Base-by-base conservation (phyloP, 306 rosid species). In the Sechiopsis laciniata region DNA sequence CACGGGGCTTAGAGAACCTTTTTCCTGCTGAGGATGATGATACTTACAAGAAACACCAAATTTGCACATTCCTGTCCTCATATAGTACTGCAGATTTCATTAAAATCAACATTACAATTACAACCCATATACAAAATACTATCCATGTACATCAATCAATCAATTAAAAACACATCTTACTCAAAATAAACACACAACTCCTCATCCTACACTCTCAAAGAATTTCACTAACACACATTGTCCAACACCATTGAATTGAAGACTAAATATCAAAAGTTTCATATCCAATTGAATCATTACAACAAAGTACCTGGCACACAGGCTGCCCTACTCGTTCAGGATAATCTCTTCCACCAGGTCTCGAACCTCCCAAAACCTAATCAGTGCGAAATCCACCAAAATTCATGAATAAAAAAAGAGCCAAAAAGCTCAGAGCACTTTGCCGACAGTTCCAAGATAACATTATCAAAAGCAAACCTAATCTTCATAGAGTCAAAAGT, bases 271-370 rank as follows among this genome's bases (percentile, higher is more conserved):
- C 45, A 50, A 69, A 73, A 77, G 48, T 22, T 58, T 77, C 55
- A 56, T 72, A 24, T 56, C 29, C 78, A 78, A 58, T 52, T 69
- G 76, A 73, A 60, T 64, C 82, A 79, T 37, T 79, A 76, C 16
- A 83, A 62, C n/a, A 69, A 53, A 72, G 69, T 84, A 95, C 99
- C 99, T 91, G 97, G 87, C 99, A 95, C 35, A 87, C 83, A 22
- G 91, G 96, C 82, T 95, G 99, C 69, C 95, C 97, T n/a, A 64
- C 54, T 83, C 99, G 87, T 80, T 91, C 97, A 0, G 99, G 99
- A 78, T 79, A 85, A 79, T 88, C 96, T 74, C 85, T 90, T 55
- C 78, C 87, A 26, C 80, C 86, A 62, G 80, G 80, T 82, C 99
- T 95, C 2, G 85, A 84, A 81, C 85, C 90, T 83, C 91, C 99